Base-by-base conservation (phyloP, 1,139 yeast genomes). In the Tardiomyces depauwii region DNA sequence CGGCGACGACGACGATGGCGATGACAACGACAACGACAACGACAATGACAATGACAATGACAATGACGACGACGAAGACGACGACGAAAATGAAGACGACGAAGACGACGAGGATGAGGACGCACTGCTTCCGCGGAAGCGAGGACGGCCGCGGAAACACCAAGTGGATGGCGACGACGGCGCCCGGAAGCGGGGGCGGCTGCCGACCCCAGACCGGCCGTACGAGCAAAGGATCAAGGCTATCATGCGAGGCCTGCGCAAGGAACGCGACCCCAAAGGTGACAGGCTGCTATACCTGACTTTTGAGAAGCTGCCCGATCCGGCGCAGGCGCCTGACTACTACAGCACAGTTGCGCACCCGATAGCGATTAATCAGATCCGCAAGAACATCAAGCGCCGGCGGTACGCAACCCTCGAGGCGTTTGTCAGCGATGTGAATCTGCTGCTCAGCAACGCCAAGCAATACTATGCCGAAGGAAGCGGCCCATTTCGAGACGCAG, bases 171-270 rank as follows among this genome's bases (percentile, higher is more conserved):
- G 55, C 33, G 57, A 54, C 18, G 58, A 53, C 40, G 55, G 53
- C 23, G 52, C 51, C 23, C 78, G 45, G 5, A 80, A 86, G 63
- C 74, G 97, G 59, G 96, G 96, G 40, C 77, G 96, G 59, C 97
- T 97, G 9, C 97, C 97, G 1, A 85, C 89, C 46, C 93, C 89
- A 48, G 97, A 89, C 63, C 80, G 84, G 57, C 96, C 96, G 3
- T 89, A 83, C 64, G 96, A 91, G 65, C 88, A 87, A 56, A 74
- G 96, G 52, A 88, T 89, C 61, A 89, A 89, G 63, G 80, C 86
- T 52, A 81, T 91, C 41, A 69, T 89, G 70, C 80, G 94, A 60
- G 81, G 79, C 44, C 72, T 91, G 58, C 84, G 87, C 57, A 84
- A 84, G 59, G 80, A 83, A 49, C 75, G 78, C 46, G 80, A 77